Base-by-base conservation (phyloP, 495 filamentous ascomycete genomes). In the Cenococcum geophilum region DNA sequence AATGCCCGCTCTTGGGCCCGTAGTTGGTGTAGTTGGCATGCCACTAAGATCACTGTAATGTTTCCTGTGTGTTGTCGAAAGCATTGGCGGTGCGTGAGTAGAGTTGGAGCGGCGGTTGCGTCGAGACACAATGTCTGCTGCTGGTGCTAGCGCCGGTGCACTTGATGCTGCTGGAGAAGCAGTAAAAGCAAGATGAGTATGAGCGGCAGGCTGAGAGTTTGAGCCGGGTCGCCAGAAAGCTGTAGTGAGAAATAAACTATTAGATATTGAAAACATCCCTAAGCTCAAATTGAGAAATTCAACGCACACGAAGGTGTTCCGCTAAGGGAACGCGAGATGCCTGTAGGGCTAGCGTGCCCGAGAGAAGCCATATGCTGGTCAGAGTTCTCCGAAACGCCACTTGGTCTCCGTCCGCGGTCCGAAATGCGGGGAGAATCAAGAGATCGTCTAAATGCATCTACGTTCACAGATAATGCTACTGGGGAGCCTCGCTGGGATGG, bases 401-500 rank as follows among this genome's bases (percentile, higher is more conserved):
- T 70, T 23, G 62, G 61, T 52, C 61, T 23, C 36, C 67, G 68
- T 34, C 55, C 34, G 27, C 64, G 64, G 12, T 62, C 61, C 48
- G 45, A n/a, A 23, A 53, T 43, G 16, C 18, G 32, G 12, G 66
- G 66, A 10, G 66, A 68, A 14, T 64, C 66, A 43, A 68, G 60
- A 8, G 50, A 18, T 12, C 52, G 58, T 36, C 55, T 40, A 50
- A 60, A 58, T 2, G 49, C 57, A 14, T 60, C 57, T 22, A 43
- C 60, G 27, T 35, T 48, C 11, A 18, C 56, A 20, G 34, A 37
- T 14, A 16, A 49, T 10, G 58, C 58, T 18, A 57, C 54, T 10
- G 63, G 66, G 11, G 66, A 69, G 11, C 63, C 66, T n/a, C 49
- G 80, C 58, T 86, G 83, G 3, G 86, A 84, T 21, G 86, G 79